A percentile compares a stretch with the other conserved stretches of the same genome.
These are phyloP conservation scores for Platanthera guangdongensis DNA, from an alignment of 106 monocot species.

Conservation along the genomic window DNA sequence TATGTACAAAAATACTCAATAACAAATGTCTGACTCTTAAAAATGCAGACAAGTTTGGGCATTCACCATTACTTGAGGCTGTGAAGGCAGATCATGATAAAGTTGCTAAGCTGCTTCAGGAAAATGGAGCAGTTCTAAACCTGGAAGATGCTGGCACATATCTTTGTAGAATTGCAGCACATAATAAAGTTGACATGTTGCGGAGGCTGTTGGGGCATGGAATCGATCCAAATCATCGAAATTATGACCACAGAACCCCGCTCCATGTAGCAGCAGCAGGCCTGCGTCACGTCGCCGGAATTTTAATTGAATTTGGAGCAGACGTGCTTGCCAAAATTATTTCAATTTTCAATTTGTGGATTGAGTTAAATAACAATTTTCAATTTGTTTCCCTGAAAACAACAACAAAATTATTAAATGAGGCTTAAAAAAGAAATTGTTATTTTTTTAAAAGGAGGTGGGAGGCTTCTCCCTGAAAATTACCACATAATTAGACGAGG, in stretches of 20 bases:
- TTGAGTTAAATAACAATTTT: neutral
- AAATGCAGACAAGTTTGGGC: conserved; percentile 59
- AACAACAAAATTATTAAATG: neutral
- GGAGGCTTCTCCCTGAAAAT: too few species aligned
- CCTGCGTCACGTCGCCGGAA: conserved; percentile 41
- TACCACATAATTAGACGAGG: too few species aligned
- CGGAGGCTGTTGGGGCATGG: conserved; percentile 43
- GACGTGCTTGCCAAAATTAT: conserved; percentile 50
- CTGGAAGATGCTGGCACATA: conserved; percentile 60
- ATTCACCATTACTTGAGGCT: conserved; percentile 58
- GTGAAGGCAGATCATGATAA: conserved; percentile 53
- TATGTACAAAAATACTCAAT: neutral
- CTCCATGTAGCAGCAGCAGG: conserved; percentile 77
- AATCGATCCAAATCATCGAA: conserved; percentile 61
- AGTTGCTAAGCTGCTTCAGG: conserved; percentile 37
- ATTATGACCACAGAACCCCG: conserved; percentile 60
- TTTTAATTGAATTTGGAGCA: conserved; percentile 53
- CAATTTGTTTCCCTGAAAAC: neutral
- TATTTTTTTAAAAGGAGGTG: too few species aligned
- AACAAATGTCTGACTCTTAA: neutral
- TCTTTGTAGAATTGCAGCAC: conserved; percentile 41
- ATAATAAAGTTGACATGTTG: conserved; percentile 45
- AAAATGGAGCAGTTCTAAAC: conserved; percentile 40
- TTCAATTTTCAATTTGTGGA: conserved; percentile 34
- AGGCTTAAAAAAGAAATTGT: neutral